These are phyloP conservation scores for Chrysochromulina tobinii DNA, from an alignment of 78 protist species.

Conservation along the genomic window DNA sequence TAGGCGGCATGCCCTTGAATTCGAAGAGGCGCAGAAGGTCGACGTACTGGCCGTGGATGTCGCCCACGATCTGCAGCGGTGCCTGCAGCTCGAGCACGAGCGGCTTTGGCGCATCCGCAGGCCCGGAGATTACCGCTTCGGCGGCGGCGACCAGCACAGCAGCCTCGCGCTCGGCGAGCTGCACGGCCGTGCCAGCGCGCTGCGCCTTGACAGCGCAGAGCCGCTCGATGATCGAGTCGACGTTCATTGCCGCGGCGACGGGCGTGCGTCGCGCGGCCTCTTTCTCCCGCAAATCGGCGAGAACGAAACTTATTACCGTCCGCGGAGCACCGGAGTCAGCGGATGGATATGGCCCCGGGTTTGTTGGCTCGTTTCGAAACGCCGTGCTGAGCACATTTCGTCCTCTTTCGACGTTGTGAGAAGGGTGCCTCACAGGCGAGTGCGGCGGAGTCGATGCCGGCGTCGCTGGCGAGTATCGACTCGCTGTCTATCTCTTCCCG, in stretches of 20 bases:
- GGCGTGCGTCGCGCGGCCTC: too few relatives aligned
- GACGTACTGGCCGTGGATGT: slow-evolving; percentile 98
- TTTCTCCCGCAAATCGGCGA: too few relatives aligned
- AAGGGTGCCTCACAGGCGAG: too few relatives aligned
- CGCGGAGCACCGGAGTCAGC: too few relatives aligned
- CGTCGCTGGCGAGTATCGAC: too few relatives aligned
- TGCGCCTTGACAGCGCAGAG: slow-evolving; percentile 84
- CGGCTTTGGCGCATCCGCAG: slow-evolving; percentile 66
- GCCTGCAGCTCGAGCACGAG: slow-evolving; percentile 94
- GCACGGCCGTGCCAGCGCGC: slow-evolving; percentile 86
- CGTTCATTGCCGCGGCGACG: slow-evolving; percentile 39
- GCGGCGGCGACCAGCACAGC: slow-evolving; percentile 66
- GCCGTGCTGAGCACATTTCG: too few relatives aligned
- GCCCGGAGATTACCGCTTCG: slow-evolving; percentile 87
- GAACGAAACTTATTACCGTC: too few relatives aligned
- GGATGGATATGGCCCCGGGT: too few relatives aligned
- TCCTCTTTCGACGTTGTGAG: too few relatives aligned
- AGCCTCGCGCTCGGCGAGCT: slow-evolving; percentile 81
- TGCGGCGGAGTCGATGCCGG: too few relatives aligned
- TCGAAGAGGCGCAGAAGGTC: slow-evolving; percentile 98
- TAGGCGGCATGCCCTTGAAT: slow-evolving; percentile 99
- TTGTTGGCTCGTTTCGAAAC: too few relatives aligned
- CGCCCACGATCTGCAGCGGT: slow-evolving; percentile 95
- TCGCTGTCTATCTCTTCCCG: too few relatives aligned
- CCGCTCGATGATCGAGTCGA: slow-evolving; percentile 86